Evolutionary conservation across 805 yeast species (phyloP), one percentile per base, ranked within the genome.

Genomic region (Candida gorgasii): DNA sequence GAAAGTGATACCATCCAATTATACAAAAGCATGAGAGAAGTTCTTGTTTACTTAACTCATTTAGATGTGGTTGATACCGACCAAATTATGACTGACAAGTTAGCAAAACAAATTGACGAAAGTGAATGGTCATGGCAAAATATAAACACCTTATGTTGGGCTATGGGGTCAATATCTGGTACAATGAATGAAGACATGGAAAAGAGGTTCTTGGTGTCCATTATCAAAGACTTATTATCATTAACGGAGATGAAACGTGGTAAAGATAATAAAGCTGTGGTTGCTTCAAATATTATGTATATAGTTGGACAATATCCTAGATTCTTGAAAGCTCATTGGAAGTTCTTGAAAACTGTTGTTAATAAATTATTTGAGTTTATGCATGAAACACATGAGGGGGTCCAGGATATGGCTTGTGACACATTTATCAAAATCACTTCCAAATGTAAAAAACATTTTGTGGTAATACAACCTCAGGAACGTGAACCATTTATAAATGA

Each of bases 381-480:
- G 99, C 98, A 93, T 71, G 99, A 93, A 75, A 89, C 97, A n/a
- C 99, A 93, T 66, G 99, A 92, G 66, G 99, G 99, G 72, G 99
- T 93, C 48, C 99, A 93, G 70, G 99, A 93, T 66, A 93, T 93
- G 99, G 99, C 99, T 7, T 93, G 99, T 73, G 99, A 93, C 65
- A 93, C 99, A 0, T 93, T 93, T 61, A 92, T 92, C 61, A 93
- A 93, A 65, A 93, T 93, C 63, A 88, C 96, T 16, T 84, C 80
- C 53, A 93, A 93, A 68, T 93, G 99, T 76, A 90, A 89, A 66
- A 82, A 90, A 52, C 97, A 92, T 65, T 93, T 93, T 65, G 96
- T 92, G 30, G 84, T 86, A 37, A 84, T 79, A 52, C 97, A 92
- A 66, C 78, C 80, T 15, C 84, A 83, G 49, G 98, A 95, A 68